Evolutionary conservation across 2,329 filamentous ascomycete species (phyloP).

Genomic region (Cytospora piceae): DNA sequence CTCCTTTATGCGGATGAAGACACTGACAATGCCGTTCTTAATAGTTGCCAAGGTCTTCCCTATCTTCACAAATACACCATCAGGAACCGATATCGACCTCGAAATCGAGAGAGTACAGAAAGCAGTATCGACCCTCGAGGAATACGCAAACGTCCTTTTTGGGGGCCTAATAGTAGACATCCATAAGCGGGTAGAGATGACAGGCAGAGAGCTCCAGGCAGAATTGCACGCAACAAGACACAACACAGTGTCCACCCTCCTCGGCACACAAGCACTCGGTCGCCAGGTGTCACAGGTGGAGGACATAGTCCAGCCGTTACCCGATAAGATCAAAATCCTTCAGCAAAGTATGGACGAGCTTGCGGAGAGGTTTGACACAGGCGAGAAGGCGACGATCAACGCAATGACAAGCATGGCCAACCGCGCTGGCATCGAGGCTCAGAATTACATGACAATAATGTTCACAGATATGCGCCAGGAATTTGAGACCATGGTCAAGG

Average conservation of each 20-base stretch:
- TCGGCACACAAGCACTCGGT: not conserved
- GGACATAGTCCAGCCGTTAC: conserved; percentile 1
- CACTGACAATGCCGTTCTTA: no score
- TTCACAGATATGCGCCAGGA: not conserved
- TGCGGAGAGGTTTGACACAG: not conserved
- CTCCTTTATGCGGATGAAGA: not conserved
- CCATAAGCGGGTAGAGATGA: not conserved
- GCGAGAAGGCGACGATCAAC: not conserved
- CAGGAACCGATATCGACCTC: not conserved
- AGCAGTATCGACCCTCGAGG: not conserved
- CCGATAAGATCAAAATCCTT: not conserved
- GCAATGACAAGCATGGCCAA: conserved; percentile 4
- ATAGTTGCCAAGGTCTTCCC: conserved; percentile 9
- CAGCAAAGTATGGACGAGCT: conserved; percentile 3
- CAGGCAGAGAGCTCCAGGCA: not conserved
- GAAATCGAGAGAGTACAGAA: conserved; percentile 5
- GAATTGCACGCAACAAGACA: not conserved
- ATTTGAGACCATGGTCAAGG: not conserved
- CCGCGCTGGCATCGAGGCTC: not conserved
- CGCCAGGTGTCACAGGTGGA: conserved; percentile 4
- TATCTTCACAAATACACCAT: not conserved
- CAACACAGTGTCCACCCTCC: not conserved
- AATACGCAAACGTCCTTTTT: not conserved
- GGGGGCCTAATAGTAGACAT: conserved; percentile 4
- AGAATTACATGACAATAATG: not conserved